Conservation (phyloP, 164 flowering plant species). For the Nymphaea colorata region DNA sequence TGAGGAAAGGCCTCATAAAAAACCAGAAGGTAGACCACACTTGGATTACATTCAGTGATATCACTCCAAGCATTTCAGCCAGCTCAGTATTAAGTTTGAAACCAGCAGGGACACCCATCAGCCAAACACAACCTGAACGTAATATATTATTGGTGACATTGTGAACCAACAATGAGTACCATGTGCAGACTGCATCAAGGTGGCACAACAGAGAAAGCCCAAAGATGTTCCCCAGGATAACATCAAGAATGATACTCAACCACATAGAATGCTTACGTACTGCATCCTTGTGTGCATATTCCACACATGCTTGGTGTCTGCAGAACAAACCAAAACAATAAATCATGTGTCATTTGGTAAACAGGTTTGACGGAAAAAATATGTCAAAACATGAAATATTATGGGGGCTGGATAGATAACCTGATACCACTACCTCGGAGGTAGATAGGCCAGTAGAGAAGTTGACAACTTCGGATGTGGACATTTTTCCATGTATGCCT, state of each 20-base stretch:
- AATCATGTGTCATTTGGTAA: neutral
- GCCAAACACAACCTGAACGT: constrained; percentile 92
- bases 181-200: constrained; percentile 28
- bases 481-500: constrained; percentile 35
- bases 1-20: constrained; percentile 31
- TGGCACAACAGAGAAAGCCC: constrained; percentile 42
- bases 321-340: constrained; percentile 1
- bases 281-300: constrained; percentile 67
- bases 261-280: constrained; percentile 64
- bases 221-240: constrained; percentile 57
- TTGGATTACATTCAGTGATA: constrained; percentile 76
- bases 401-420: constrained; percentile 20
- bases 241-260: constrained; percentile 60
- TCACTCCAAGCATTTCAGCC: constrained; percentile 69
- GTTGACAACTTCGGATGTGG: constrained; percentile 56
- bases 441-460: constrained; percentile 74
- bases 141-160: constrained; percentile 52
- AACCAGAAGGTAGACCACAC: constrained; percentile 90
- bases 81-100: constrained; percentile 90
- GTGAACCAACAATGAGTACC: constrained; percentile 30
- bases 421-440: constrained; percentile 43
- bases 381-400: neutral
- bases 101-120: constrained; percentile 99
- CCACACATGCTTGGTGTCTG: constrained; percentile 70
- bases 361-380: neutral